Evolutionary conservation across 2,329 filamentous ascomycete species (phyloP), one percentile per base, ranked within the genome.

Genomic region (Microdochium paspali): DNA sequence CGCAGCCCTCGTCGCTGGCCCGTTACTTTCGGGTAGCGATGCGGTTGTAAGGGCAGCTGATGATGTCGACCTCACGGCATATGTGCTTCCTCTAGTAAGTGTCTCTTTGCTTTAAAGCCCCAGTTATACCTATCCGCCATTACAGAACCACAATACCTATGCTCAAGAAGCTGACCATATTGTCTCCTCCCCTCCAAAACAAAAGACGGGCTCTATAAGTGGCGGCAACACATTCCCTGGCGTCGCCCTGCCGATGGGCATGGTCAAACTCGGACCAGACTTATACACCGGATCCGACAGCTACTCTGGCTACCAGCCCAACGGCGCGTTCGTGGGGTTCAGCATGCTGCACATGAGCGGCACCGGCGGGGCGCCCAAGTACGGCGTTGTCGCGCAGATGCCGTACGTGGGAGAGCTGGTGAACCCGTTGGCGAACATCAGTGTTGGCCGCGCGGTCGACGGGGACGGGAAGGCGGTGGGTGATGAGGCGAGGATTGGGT

Each of bases 321-420:
- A 61, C 24, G 77, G 78, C 3, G 70, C 73, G 26, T 75, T 82
- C 52, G 76, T 72, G 2, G 79, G 77, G 18, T 82, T 82, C 60
- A 78, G 74, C 49, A 70, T 84, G 73, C 76, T 84, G 56, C 81
- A 84, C 53, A 80, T 84, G 57, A 77, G 75, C 50, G 81, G 82
- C 3, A 87, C 82, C 0, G 83, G 83, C 7, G 83, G 83, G 1
- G 80, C 79, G 1, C 80, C 83, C 1, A 86, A 85, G 59, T 87
- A 86, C 50, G 83, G 83, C 4, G 79, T 84, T 2, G 75, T 82
- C 26, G 68, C 76, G 1, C 79, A 82, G 60, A 69, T 82, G 61
- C 80, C 77, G 0, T 61, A 78, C 1, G 55, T 73, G 0, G 77
- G 76, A 49, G 80, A 80, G 2, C 63, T 85, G 23, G 68, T 64